Percentiles rank a stretch among this genome's conserved stretches.
phyloP scores from a whole-genome alignment of 768 basidiomycete species.

The Psilocybe sp. region DNA sequence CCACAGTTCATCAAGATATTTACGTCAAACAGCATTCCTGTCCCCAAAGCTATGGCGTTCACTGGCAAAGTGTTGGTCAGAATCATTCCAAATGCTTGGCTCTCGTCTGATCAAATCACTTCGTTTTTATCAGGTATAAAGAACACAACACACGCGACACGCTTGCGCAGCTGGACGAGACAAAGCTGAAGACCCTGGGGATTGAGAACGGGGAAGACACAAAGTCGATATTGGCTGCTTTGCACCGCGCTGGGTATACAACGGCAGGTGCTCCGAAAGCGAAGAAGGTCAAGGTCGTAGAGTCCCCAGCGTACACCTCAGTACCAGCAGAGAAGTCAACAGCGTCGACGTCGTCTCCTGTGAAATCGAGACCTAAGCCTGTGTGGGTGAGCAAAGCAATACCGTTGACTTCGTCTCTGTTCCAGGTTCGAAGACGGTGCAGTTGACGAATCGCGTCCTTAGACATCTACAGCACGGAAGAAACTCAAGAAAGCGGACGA shows the following conservation, averaged over 20 bases:
- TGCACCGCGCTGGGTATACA: slow-evolving; percentile 65
- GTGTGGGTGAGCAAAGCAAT: slow-evolving; percentile 28
- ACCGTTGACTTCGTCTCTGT: background rate
- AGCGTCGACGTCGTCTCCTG: slow-evolving; percentile 9
- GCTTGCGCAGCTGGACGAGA: slow-evolving; percentile 56
- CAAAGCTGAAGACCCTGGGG: slow-evolving; percentile 55
- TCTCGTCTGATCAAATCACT: slow-evolving; percentile 1
- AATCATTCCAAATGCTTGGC: background rate
- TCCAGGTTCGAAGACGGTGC: too few species aligned
- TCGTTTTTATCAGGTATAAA: slow-evolving; percentile 56
- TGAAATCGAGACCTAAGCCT: slow-evolving; percentile 16
- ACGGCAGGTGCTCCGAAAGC: slow-evolving; percentile 18
- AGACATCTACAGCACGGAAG: slow-evolving; percentile 23
- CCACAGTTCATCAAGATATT: slow-evolving; percentile 68
- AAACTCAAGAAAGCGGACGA: too few species aligned
- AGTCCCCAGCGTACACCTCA: slow-evolving; percentile 5
- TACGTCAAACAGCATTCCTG: slow-evolving; percentile 51
- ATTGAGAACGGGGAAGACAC: slow-evolving; percentile 65
- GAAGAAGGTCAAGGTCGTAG: slow-evolving; percentile 9
- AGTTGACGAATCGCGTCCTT: too few species aligned
- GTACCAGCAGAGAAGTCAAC: slow-evolving; percentile 9
- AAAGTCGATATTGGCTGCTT: slow-evolving; percentile 52
- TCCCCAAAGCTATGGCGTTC: slow-evolving; percentile 66
- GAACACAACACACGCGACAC: slow-evolving; percentile 58
- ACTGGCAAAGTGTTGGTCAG: slow-evolving; percentile 63